These are phyloP conservation scores for Capsicum pubescens DNA, from an alignment of 257 asterid genomes.

Conservation along the genomic window DNA sequence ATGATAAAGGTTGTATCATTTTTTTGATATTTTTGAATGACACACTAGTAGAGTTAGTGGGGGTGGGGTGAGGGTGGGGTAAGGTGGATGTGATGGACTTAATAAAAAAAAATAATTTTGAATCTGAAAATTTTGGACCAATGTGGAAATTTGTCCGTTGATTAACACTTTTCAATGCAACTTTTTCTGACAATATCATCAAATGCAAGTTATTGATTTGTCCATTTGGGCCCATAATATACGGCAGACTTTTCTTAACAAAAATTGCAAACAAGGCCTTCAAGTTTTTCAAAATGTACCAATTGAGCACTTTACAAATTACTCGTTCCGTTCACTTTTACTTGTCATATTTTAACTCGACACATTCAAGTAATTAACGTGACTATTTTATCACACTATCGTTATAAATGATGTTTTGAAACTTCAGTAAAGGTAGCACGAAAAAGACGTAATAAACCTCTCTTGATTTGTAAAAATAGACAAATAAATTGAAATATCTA, in stretches of 20 bases:
- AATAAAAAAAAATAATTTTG: not conserved
- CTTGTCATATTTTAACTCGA: too few relatives aligned
- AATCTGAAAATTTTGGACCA: not conserved
- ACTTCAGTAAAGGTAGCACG: too few relatives aligned
- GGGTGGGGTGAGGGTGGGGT: not conserved
- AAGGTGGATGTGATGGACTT: not conserved
- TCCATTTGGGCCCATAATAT: not conserved
- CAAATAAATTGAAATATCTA: too few relatives aligned
- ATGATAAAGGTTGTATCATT: too few relatives aligned
- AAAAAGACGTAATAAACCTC: too few relatives aligned
- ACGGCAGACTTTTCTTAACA: not conserved
- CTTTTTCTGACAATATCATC: not conserved
- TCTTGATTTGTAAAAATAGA: too few relatives aligned
- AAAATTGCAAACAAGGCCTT: not conserved
- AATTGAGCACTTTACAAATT: not conserved
- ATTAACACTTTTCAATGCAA: not conserved
- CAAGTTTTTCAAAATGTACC: not conserved
- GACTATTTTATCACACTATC: too few relatives aligned
- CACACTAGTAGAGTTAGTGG: not conserved
- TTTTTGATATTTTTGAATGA: not conserved
- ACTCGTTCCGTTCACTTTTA: too few relatives aligned
- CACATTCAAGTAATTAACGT: too few relatives aligned
- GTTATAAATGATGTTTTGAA: too few relatives aligned
- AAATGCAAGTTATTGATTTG: not conserved
- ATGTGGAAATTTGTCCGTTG: constrained; percentile 12